phyloP scores from a whole-genome alignment of 2,329 filamentous ascomycete genomes.

The Fusarium multiceps region DNA sequence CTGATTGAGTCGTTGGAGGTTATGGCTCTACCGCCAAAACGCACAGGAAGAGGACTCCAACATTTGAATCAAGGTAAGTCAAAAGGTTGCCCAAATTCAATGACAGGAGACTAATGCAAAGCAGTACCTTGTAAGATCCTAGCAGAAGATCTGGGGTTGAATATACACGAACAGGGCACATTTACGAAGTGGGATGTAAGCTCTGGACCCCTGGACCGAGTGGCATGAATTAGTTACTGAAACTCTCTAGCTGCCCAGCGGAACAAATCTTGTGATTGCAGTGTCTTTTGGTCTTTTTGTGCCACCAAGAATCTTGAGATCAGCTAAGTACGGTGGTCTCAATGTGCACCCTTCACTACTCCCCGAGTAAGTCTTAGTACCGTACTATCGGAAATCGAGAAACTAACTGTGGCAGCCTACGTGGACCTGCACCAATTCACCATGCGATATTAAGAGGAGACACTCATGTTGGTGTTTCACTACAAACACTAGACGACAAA shows the following conservation, averaged over 20 bases:
- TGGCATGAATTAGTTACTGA: conserved; percentile 4
- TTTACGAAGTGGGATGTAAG: conserved; percentile 84
- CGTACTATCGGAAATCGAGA: neutral
- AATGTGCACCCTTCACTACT: conserved; percentile 95
- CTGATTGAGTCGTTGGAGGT: conserved; percentile 85
- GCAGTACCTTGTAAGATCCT: conserved; percentile 78
- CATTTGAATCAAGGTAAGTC: conserved; percentile 70
- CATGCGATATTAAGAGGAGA: conserved; percentile 78
- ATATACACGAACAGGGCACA: conserved; percentile 79
- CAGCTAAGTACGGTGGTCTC: conserved; percentile 83
- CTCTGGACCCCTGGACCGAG: conserved; percentile 2
- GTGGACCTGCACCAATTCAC: conserved; percentile 87
- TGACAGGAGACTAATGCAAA: neutral
- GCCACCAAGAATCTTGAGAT: conserved; percentile 76
- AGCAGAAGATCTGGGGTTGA: conserved; percentile 72
- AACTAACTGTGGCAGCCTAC: conserved; percentile 66
- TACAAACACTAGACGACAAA: conserved; percentile 85
- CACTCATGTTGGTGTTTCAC: conserved; percentile 75
- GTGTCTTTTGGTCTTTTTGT: conserved; percentile 96
- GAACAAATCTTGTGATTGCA: conserved; percentile 83
- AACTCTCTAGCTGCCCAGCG: conserved; percentile 62
- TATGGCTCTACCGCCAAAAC: conserved; percentile 82
- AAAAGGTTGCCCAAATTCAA: neutral
- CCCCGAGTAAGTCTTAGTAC: conserved; percentile 70
- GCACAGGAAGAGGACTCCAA: conserved; percentile 79